Conservation (phyloP, 2,329 filamentous ascomycete genomes). For the Aureobasidium uvarum region DNA sequence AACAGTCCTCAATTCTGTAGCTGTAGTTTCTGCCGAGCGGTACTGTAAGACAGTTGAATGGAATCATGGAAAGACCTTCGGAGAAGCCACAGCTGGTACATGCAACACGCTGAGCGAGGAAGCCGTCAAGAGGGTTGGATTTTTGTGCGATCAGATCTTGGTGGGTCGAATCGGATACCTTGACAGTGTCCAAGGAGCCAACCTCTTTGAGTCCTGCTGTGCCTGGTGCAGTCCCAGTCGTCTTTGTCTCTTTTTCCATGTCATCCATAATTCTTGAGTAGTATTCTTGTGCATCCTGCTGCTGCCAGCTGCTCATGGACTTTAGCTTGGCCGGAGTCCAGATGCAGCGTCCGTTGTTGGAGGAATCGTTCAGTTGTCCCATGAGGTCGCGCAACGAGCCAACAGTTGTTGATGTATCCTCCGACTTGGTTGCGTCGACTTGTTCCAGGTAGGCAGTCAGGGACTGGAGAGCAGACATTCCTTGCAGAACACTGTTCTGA, state of each 20-base stretch:
- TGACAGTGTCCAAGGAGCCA: constrained; percentile 2
- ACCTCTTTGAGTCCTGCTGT: constrained; percentile 35
- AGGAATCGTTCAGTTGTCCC: constrained; percentile 64
- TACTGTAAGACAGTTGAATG: constrained; percentile 90
- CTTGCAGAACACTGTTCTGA: constrained; percentile 83
- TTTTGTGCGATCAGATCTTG: background rate
- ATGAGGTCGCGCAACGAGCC: constrained; percentile 64
- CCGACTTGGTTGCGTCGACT: constrained; percentile 34
- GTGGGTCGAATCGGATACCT: background rate
- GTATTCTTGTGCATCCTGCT: constrained; percentile 98
- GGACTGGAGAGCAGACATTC: constrained; percentile 68
- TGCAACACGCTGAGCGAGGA: constrained; percentile 82
- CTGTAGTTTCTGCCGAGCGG: constrained; percentile 66
- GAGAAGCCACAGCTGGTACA: constrained; percentile 84
- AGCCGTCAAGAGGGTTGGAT: constrained; percentile 77
- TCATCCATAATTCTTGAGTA: constrained; percentile 70
- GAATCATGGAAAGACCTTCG: constrained; percentile 83
- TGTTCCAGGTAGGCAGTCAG: constrained; percentile 46
- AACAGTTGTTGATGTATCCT: constrained; percentile 45
- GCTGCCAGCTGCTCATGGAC: constrained; percentile 91
- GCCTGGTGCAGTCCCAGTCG: constrained; percentile 38
- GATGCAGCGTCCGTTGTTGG: constrained; percentile 70
- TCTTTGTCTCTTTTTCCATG: constrained; percentile 55
- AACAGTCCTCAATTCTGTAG: constrained; percentile 72
- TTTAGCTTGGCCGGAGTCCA: constrained; percentile 83